A percentile compares a stretch with the other conserved stretches of the same genome.
These are phyloP conservation scores for Tulasnella sp. DNA, from an alignment of 768 basidiomycete species.

Conservation along the genomic window DNA sequence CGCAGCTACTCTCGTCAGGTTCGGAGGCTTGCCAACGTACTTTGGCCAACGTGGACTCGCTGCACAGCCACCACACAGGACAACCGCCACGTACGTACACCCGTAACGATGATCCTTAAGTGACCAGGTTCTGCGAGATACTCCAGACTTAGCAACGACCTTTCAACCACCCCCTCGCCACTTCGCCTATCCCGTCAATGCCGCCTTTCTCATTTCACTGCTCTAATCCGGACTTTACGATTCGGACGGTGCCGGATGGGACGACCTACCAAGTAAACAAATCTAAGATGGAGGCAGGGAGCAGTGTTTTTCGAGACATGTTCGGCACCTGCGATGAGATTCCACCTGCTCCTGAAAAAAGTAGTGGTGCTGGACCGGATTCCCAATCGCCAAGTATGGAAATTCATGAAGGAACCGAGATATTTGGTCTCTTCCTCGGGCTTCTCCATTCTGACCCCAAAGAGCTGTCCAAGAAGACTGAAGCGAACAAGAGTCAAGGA, in stretches of 20 bases:
- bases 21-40: background rate
- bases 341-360: conserved; percentile 34
- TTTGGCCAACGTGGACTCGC: background rate
- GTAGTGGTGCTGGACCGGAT: conserved; percentile 31
- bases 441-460: conserved; percentile 60
- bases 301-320: conserved; percentile 74
- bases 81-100: background rate
- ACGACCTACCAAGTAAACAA: conserved; percentile 43
- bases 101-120: background rate
- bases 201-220: conserved; percentile 47
- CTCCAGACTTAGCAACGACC: background rate
- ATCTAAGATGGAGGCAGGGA: conserved; percentile 52
- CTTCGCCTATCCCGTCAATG: background rate
- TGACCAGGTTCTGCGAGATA: background rate
- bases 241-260: conserved; percentile 59
- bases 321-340: conserved; percentile 58
- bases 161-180: background rate
- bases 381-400: conserved; percentile 50
- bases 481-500: conserved; percentile 4
- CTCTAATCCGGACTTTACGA: conserved; percentile 57
- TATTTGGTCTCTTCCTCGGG: conserved; percentile 56
- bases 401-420: conserved; percentile 57
- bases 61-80: background rate
- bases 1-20: background rate
- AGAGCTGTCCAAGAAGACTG: background rate